Evolutionary conservation across 345 rosid genomes (phyloP), one percentile per base, ranked within the genome.

Genomic region (Balakata baccata): DNA sequence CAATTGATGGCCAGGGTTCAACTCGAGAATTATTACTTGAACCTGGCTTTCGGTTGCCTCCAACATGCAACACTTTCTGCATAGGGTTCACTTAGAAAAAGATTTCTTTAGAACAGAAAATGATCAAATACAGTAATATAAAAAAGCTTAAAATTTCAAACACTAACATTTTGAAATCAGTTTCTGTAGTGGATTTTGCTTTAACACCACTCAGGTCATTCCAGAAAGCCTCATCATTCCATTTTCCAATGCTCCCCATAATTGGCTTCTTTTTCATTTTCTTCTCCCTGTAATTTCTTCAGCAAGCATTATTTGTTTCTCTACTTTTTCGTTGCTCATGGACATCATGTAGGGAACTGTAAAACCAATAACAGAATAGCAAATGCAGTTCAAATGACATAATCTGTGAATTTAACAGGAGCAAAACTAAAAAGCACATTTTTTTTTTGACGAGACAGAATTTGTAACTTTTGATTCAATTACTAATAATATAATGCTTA

Each of bases 231-330:
- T 67, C 34, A 64, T 39, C 64, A 71, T 52, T 47, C 53, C 77
- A 78, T 71, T 50, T 74, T 54, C 75, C 58, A 65, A 47, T 64
- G 78, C 70, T 77, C 73, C 70, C 68, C 69, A 4, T 77, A 43
- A 66, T 37, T 73, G 25, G 13, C 29, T 23, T 60, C 46, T 64
- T 66, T 71, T 23, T 20, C 17, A 12, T 34, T 29, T 51, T 25
- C 45, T 46, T 49, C 23, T 50, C 11, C 5, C 18, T 51, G 22
- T 66, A 46, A 47, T 47, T 66, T 29, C 57, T 45, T 43, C 45
- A 9, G 0, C 6, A 11, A 17, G 17, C 25, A 64, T 17, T 18
- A 39, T 34, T 60, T 60, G 64, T 60, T 34, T 60, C 64, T 29
- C 9, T 11, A 60, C 65, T 38, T 38, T 23, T 25, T 37, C 71